Evolutionary conservation across 2,329 filamentous ascomycete genomes (phyloP), one percentile per base, ranked within the genome.

Genomic region (Chrysoporthe puriensis): DNA sequence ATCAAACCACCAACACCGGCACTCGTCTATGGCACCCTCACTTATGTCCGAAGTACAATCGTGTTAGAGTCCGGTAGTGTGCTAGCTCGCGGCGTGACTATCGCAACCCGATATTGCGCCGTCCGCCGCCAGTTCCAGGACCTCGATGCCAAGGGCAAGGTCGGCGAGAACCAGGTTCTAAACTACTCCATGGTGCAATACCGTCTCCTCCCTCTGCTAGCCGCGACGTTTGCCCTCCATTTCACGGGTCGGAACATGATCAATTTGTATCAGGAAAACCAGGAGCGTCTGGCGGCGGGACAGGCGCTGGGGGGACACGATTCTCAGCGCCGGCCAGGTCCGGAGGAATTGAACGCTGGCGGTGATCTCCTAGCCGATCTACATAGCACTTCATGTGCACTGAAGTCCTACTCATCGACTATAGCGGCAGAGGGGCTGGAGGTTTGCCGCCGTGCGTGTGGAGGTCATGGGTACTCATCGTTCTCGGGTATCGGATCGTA

Each of bases 121-220:
- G 88, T 94, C 4, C 85, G 91, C 62, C 85, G 90, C n/a, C 91
- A 94, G 74, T 94, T 94, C 81, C 89, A 92, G 76, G 91, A 94
- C 72, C 86, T 87, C 5, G 91, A 93, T 6, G 82, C 84, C 40
- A 81, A 85, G 48, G 82, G 81, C 50, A 76, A 80, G 34, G 59
- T 64, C 16, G 87, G 86, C 5, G 91, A 94, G 80, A 93, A 89
- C 75, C 89, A 90, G 73, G 91, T 94, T 1, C 81, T 94, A 40
- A 91, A 94, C 81, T 94, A 94, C 79, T 92, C 90, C 70, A 93
- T 92, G 88, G 91, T 94, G 8, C 91, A 93, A 76, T 86, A 91
- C 74, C 86, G 91, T 60, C 82, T 94, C 2, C 80, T 94, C 32
- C 90, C 91, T 1, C 82, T 94, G 3, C 81, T 94, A 9, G 91